A percentile compares a stretch with the other conserved stretches of the same genome.
These are phyloP conservation scores for Aristolochia californica DNA, from an alignment of 164 flowering plant genomes.

Conservation along the genomic window DNA sequence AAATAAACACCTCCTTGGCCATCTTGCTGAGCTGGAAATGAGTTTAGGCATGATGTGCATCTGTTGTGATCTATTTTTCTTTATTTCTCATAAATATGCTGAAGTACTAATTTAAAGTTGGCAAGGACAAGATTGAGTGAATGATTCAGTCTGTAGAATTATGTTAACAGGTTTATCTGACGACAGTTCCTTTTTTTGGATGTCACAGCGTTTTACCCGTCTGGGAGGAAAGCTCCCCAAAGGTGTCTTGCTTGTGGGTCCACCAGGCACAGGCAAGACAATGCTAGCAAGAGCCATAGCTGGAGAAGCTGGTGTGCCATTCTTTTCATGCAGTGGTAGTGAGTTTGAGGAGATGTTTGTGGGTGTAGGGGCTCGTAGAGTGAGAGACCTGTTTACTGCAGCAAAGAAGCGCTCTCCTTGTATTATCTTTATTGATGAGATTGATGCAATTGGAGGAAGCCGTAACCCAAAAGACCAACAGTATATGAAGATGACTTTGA, in stretches of 20 bases:
- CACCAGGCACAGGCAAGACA: slow-evolving; percentile 97
- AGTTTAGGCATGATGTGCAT: neutral
- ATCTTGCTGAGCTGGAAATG: neutral
- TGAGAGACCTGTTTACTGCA: slow-evolving; percentile 83
- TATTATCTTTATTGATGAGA: slow-evolving; percentile 84
- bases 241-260: slow-evolving; percentile 96
- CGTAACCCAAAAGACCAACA: slow-evolving; percentile 93
- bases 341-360: slow-evolving; percentile 99
- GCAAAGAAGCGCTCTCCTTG: slow-evolving; percentile 91
- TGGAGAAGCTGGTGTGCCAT: slow-evolving; percentile 98
- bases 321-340: slow-evolving; percentile 96
- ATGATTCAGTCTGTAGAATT: neutral
- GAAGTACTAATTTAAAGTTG: too few relatives aligned
- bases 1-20: neutral
- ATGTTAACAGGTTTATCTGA: neutral
- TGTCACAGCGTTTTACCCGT: slow-evolving; percentile 81
- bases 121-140: too few relatives aligned
- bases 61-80: too few relatives aligned
- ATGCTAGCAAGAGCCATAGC: slow-evolving; percentile 99
- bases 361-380: slow-evolving; percentile 95
- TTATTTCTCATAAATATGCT: too few relatives aligned
- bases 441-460: slow-evolving; percentile 94
- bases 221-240: slow-evolving; percentile 97
- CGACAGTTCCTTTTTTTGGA: slow-evolving; percentile 1
- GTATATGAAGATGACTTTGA: slow-evolving; percentile 96